A percentile compares a stretch with the other conserved stretches of the same genome.
Evolutionary conservation across 495 filamentous ascomycete genomes (phyloP).

Genomic region (Rhizodiscina lignyota): DNA sequence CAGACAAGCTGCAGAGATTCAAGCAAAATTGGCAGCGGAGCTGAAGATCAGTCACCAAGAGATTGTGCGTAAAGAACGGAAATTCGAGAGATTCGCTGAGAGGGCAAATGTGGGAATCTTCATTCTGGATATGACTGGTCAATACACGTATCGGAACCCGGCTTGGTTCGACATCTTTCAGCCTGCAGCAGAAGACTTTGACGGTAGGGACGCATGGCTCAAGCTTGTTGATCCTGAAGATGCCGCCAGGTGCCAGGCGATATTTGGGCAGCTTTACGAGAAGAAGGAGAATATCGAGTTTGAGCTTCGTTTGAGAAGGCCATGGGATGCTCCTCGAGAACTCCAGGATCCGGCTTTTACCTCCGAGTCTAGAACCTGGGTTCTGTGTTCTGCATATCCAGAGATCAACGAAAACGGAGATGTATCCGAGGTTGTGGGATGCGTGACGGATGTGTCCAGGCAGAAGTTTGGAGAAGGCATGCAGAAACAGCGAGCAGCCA

Average conservation of each 20-base stretch:
- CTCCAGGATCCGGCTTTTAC: neutral
- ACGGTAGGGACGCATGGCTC: slow-evolving; percentile 1
- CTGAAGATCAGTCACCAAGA: neutral
- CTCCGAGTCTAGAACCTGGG: slow-evolving; percentile 3
- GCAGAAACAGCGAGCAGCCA: slow-evolving; percentile 8
- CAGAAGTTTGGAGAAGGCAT: slow-evolving; percentile 9
- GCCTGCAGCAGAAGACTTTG: neutral
- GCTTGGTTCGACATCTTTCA: slow-evolving; percentile 8
- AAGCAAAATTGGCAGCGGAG: slow-evolving; percentile 5
- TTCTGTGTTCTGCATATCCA: slow-evolving; percentile 4
- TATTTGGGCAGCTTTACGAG: slow-evolving; percentile 2
- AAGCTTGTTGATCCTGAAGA: slow-evolving; percentile 4
- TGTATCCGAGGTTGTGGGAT: slow-evolving; percentile 3
- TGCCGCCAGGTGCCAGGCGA: slow-evolving; percentile 1
- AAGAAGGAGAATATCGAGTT: neutral
- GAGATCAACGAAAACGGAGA: slow-evolving; percentile 1
- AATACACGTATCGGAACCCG: slow-evolving; percentile 5
- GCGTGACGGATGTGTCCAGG: slow-evolving; percentile 5
- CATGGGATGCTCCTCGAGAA: neutral
- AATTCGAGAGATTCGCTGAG: slow-evolving; percentile 7
- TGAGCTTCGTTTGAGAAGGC: slow-evolving; percentile 2
- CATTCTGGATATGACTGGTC: slow-evolving; percentile 4
- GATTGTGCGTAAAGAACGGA: neutral
- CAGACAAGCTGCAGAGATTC: slow-evolving; percentile 6
- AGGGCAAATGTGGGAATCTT: slow-evolving; percentile 2